Base-by-base conservation (phyloP, 345 rosid genomes). In the Rhizophora mangle region DNA sequence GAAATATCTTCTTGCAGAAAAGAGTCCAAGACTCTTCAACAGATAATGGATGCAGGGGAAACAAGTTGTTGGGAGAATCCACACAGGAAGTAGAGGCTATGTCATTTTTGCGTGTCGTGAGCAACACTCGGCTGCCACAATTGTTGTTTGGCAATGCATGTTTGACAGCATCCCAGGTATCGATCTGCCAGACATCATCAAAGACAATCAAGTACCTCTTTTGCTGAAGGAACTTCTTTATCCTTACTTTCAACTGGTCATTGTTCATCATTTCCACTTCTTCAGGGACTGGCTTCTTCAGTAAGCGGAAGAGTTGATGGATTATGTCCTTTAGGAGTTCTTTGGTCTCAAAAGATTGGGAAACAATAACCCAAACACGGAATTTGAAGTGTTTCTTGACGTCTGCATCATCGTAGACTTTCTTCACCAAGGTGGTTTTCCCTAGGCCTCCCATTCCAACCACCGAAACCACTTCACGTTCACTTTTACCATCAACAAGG, bases 381-480 rank as follows among this genome's bases (percentile, higher is more conserved):
- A 37, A 51, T 16, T 52, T 52, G 67, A 70, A 75, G 24, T 60
- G 71, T 46, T 69, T 70, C 65, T 65, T 75, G 21, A 75, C 74
- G 7, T 66, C 63, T 37, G 71, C 39, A 52, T 70, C 71, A 65
- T 61, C 39, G 54, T 63, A 75, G 19, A 65, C 68, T 61, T 70
- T 60, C 30, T 54, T 70, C 53, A 54, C 71, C 74, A 75, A 39
- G 29, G 79, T 75, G 16, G 79, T 59, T 65, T 75, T 75, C n/a
- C 74, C 79, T 8, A 60, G 19, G 22, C 74, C 79, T 11, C 67
- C 74, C 79, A 70, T 75, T 10, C 79, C 79, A 4, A 55, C 63
- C 29, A 75, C 62, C 19, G 79, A 65, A 18, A 75, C 60, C 54
- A 78, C 74, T 22, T 69, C 49, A 16, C 74, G 78, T 9, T 31